phyloP scores from a whole-genome alignment of 306 rosid species.

The Elaeagnus macrophylla region DNA sequence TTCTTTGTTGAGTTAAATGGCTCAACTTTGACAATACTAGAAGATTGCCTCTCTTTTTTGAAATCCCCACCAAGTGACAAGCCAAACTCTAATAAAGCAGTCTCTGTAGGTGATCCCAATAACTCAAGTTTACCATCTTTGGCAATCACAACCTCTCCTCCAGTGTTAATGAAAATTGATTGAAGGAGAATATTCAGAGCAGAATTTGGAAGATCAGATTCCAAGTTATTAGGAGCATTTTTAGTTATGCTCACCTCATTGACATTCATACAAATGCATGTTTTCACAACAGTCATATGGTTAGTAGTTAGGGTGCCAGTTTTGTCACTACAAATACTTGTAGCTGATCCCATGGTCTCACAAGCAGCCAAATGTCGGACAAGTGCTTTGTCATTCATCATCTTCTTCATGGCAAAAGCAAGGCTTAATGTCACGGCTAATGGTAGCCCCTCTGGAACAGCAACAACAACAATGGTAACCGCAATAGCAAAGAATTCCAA shows the following conservation, averaged over 20 bases:
- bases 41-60: conserved; percentile 53
- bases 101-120: conserved; percentile 80
- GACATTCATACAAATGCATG: conserved; percentile 71
- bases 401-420: conserved; percentile 96
- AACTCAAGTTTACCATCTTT: conserved; percentile 65
- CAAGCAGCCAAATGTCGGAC: conserved; percentile 97
- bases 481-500: conserved; percentile 66
- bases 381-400: conserved; percentile 98
- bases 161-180: conserved; percentile 79
- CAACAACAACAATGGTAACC: conserved; percentile 71
- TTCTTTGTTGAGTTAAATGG: conserved; percentile 92
- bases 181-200: conserved; percentile 48
- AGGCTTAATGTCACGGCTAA: conserved; percentile 92
- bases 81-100: conserved; percentile 80
- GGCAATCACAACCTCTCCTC: conserved; percentile 83
- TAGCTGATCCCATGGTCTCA: conserved; percentile 98
- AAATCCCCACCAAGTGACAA: conserved; percentile 79
- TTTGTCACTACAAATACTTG: conserved; percentile 88
- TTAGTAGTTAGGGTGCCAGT: conserved; percentile 94
- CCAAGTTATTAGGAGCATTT: conserved; percentile 28
- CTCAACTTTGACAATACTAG: conserved; percentile 70
- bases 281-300: conserved; percentile 89
- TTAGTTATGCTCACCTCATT: conserved; percentile 34
- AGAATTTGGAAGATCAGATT: conserved; percentile 56
- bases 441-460: conserved; percentile 96